A percentile compares a stretch with the other conserved stretches of the same genome.
phyloP scores from a whole-genome alignment of 164 flowering plant species.

The Chimonanthus praecox region DNA sequence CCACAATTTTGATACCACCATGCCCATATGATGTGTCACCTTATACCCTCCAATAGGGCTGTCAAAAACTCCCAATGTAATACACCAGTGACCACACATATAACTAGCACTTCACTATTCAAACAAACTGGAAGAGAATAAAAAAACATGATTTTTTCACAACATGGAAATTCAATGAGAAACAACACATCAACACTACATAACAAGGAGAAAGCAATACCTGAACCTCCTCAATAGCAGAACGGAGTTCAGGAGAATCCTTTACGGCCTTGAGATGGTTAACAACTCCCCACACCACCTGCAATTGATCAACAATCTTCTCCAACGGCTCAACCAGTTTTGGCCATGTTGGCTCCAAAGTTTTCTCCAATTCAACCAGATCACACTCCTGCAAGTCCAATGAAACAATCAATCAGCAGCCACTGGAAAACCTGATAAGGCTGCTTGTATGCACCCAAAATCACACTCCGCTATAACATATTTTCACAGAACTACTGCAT shows the following conservation, averaged over 20 bases:
- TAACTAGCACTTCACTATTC: too few species aligned
- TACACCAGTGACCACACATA: too few species aligned
- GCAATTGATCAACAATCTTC: constrained; percentile 64
- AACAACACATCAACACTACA: too few species aligned
- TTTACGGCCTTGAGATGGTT: constrained; percentile 90
- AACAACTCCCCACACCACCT: constrained; percentile 87
- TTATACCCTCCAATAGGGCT: too few species aligned
- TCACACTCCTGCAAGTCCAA: constrained; percentile 56
- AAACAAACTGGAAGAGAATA: too few species aligned
- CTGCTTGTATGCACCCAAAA: neutral
- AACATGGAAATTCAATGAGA: too few species aligned
- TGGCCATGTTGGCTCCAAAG: constrained; percentile 88
- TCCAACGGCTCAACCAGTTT: constrained; percentile 93
- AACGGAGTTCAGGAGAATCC: constrained; percentile 82
- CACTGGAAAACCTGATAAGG: neutral
- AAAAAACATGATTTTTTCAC: too few species aligned
- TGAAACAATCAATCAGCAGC: neutral
- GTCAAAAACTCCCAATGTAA: too few species aligned
- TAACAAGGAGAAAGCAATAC: constrained; percentile 23
- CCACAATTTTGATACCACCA: too few species aligned
- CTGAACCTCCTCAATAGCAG: constrained; percentile 95
- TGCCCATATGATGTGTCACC: too few species aligned
- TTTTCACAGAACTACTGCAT: too few species aligned
- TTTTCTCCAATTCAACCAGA: constrained; percentile 69
- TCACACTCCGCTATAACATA: neutral